Conservation (phyloP, 2,329 filamentous ascomycete genomes). For the Purpureocillium lavendulum region DNA sequence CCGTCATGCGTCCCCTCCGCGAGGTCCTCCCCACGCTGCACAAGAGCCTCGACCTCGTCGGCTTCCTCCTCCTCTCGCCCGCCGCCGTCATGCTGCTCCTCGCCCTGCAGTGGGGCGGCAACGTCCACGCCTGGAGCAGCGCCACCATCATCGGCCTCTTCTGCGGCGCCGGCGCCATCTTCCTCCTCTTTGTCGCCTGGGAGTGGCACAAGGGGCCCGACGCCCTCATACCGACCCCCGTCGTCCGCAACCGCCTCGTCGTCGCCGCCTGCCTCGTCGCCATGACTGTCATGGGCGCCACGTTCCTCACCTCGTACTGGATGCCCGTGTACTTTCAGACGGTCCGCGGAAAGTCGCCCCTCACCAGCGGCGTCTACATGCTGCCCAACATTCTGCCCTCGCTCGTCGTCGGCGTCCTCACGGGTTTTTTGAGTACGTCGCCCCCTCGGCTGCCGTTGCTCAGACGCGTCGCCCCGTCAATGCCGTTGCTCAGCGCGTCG, state of each 20-base stretch:
- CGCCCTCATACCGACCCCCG: constrained; percentile 36
- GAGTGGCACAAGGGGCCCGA: constrained; percentile 31
- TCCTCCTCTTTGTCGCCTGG: constrained; percentile 28
- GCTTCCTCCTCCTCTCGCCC: constrained; percentile 34
- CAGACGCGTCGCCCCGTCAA: too few species aligned
- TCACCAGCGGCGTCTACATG: constrained; percentile 17
- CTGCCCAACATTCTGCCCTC: constrained; percentile 15
- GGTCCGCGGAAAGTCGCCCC: constrained; percentile 23
- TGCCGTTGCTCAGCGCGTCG: too few species aligned
- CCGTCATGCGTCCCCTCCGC: constrained; percentile 17
- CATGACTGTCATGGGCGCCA: constrained; percentile 28
- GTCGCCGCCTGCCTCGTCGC: constrained; percentile 34
- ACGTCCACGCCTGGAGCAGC: constrained; percentile 22
- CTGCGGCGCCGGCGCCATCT: constrained; percentile 21
- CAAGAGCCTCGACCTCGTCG: constrained; percentile 28
- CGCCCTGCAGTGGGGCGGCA: constrained; percentile 35
- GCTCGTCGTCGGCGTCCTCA: constrained; percentile 11
- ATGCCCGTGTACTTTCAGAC: too few species aligned
- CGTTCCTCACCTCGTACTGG: too few species aligned
- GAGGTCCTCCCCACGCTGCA: constrained; percentile 15
- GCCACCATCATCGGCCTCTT: constrained; percentile 31
- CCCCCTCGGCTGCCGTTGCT: not conserved
- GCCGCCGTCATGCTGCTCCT: constrained; percentile 32
- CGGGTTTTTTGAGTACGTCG: constrained; percentile 16
- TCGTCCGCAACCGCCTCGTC: constrained; percentile 31